Evolutionary conservation across 2,329 filamentous ascomycete genomes (phyloP).

Genomic region (Escovopsis sp.): DNA sequence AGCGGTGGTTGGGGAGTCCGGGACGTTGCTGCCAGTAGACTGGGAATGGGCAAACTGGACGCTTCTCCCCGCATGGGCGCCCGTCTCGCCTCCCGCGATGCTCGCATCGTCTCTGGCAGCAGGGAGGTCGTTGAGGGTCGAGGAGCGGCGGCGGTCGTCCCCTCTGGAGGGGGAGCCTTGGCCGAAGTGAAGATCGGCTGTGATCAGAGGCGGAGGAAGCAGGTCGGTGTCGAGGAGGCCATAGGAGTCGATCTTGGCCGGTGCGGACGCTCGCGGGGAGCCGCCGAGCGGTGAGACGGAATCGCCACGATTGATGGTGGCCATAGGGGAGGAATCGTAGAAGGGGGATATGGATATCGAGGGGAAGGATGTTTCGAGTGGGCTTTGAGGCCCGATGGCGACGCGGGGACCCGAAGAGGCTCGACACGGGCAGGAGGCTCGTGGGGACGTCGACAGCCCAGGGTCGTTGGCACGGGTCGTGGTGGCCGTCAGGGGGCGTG

Average conservation of each 20-base stretch:
- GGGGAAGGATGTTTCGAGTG: not conserved
- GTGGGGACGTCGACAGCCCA: no score
- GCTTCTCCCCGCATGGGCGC: constrained; percentile 30
- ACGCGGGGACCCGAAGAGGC: not conserved
- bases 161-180: not conserved
- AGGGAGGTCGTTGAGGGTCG: not conserved
- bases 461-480: no score
- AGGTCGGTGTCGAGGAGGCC: constrained; percentile 3
- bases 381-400: no score
- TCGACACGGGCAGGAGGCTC: not conserved
- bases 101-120: constrained; percentile 2
- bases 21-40: no score
- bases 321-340: no score
- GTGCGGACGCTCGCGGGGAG: constrained; percentile 5
- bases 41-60: constrained; percentile 60
- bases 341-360: not conserved
- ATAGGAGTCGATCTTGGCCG: constrained; percentile 3
- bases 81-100: not conserved
- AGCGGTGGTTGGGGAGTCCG: constrained; percentile 33
- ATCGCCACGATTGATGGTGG: constrained; percentile 4
- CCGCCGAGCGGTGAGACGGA: constrained; percentile 9
- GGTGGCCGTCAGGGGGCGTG: no score
- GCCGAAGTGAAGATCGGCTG: not conserved
- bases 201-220: constrained; percentile 3
- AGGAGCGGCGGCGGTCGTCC: constrained; percentile 3